These are phyloP conservation scores for Diatrype stigma DNA, from an alignment of 2,329 filamentous ascomycete species.

Conservation along the genomic window DNA sequence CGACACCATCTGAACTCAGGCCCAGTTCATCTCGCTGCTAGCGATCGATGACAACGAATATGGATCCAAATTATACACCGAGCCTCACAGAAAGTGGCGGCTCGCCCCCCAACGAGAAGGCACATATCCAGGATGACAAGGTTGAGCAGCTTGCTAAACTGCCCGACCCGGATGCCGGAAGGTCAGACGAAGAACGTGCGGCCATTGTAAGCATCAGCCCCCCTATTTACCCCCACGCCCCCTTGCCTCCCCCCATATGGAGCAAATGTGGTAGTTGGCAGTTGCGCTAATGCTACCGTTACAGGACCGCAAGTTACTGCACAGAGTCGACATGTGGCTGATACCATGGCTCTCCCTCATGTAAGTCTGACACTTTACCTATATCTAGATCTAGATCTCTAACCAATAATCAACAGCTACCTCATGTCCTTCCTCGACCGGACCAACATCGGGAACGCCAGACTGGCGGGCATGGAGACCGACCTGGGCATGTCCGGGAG, in stretches of 20 bases:
- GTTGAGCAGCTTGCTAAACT: constrained; percentile 4
- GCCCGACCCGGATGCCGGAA: constrained; percentile 52
- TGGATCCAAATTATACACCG: background rate
- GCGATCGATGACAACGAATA: background rate
- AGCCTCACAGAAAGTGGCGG: background rate
- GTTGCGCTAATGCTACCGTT: constrained; percentile 4
- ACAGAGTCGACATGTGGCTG: constrained; percentile 29
- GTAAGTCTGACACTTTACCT: constrained; percentile 6
- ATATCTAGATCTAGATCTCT: constrained; percentile 15
- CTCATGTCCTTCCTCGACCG: constrained; percentile 70
- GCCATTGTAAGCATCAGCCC: constrained; percentile 40
- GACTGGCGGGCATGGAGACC: constrained; percentile 48
- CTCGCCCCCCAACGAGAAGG: background rate
- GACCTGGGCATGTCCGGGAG: constrained; percentile 58
- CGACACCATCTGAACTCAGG: background rate
- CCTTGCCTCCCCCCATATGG: too few species aligned
- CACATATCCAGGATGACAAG: background rate
- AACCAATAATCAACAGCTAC: constrained; percentile 37
- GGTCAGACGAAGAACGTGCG: constrained; percentile 51
- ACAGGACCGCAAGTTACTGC: constrained; percentile 28
- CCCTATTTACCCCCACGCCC: background rate
- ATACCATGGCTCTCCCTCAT: constrained; percentile 29
- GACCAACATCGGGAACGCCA: constrained; percentile 72
- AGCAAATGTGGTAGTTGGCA: too few species aligned
- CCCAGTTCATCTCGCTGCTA: background rate